A percentile compares a stretch with the other conserved stretches of the same genome.
Evolutionary conservation across 345 rosid genomes (phyloP).

Genomic region (Eucalyptus tenuipes): DNA sequence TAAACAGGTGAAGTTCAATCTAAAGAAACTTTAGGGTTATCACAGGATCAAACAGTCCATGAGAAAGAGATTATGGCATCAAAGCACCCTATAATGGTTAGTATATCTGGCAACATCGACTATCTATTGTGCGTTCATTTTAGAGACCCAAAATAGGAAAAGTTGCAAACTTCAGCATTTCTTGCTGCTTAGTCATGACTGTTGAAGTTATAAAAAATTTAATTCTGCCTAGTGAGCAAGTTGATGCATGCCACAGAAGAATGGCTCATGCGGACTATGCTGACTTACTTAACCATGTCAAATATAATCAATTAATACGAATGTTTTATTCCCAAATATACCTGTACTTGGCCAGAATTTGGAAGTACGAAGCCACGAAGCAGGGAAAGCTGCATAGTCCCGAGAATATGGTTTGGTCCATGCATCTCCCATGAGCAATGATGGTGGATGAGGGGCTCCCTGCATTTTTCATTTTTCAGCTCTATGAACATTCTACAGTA

Average conservation of each 20-base stretch:
- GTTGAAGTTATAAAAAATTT: background rate
- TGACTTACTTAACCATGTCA: background rate
- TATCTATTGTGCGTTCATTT: background rate
- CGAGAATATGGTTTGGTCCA: conserved; percentile 91
- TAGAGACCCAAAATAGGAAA: background rate
- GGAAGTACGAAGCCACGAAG: conserved; percentile 85
- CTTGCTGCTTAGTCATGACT: background rate
- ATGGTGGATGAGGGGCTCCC: conserved; percentile 99
- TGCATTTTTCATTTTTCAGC: conserved; percentile 17
- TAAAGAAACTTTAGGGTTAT: background rate
- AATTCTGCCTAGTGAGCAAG: background rate
- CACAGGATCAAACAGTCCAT: background rate
- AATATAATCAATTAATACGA: background rate
- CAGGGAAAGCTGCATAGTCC: conserved; percentile 94
- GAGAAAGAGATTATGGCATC: background rate
- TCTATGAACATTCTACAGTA: background rate
- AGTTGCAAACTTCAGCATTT: background rate
- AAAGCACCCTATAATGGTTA: background rate
- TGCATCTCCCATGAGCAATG: conserved; percentile 91
- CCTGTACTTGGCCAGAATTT: conserved; percentile 98
- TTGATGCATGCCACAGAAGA: background rate
- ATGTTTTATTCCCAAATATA: background rate
- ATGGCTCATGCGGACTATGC: background rate
- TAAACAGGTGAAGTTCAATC: background rate
- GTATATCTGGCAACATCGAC: background rate